phyloP scores from a whole-genome alignment of 257 asterid species.

The Phtheirospermum japonicum region DNA sequence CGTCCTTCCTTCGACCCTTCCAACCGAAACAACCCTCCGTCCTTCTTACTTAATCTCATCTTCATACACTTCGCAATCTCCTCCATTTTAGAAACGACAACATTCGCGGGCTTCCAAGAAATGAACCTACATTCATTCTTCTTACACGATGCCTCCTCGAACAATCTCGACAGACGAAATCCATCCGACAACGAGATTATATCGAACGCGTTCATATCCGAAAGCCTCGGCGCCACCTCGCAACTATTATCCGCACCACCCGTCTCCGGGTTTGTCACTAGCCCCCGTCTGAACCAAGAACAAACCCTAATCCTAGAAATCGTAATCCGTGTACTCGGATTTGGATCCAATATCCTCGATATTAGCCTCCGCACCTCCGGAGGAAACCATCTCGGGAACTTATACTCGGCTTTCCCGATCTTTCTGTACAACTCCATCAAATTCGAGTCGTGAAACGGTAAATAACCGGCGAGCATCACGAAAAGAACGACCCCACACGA shows the following conservation, averaged over 20 bases:
- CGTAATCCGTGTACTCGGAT: slow-evolving; percentile 56
- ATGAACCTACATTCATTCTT: slow-evolving; percentile 56
- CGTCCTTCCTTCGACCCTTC: slow-evolving; percentile 60
- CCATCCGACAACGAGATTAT: slow-evolving; percentile 65
- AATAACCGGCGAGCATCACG: slow-evolving; percentile 68
- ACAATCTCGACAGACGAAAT: slow-evolving; percentile 56
- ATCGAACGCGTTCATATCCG: slow-evolving; percentile 68
- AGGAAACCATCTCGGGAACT: slow-evolving; percentile 64
- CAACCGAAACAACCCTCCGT: slow-evolving; percentile 53
- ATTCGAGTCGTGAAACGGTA: slow-evolving; percentile 73
- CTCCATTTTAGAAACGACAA: slow-evolving; percentile 57
- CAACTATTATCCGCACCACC: slow-evolving; percentile 30
- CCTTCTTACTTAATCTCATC: slow-evolving; percentile 52
- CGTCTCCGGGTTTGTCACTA: slow-evolving; percentile 23
- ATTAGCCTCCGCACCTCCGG: slow-evolving; percentile 52
- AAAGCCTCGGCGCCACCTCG: slow-evolving; percentile 31
- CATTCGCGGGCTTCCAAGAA: slow-evolving; percentile 50
- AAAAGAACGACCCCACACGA: slow-evolving; percentile 77
- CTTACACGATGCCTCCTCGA: slow-evolving; percentile 45
- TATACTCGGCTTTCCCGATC: slow-evolving; percentile 60
- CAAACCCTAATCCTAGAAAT: slow-evolving; percentile 51
- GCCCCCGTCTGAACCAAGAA: slow-evolving; percentile 57
- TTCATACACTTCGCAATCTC: slow-evolving; percentile 43
- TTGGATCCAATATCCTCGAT: slow-evolving; percentile 59
- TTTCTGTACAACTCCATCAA: slow-evolving; percentile 78